Percentiles rank a stretch among this genome's conserved stretches.
These are phyloP conservation scores for Puccinellia tenuiflora DNA, from an alignment of 176 grass and related monocot genomes.

Conservation along the genomic window DNA sequence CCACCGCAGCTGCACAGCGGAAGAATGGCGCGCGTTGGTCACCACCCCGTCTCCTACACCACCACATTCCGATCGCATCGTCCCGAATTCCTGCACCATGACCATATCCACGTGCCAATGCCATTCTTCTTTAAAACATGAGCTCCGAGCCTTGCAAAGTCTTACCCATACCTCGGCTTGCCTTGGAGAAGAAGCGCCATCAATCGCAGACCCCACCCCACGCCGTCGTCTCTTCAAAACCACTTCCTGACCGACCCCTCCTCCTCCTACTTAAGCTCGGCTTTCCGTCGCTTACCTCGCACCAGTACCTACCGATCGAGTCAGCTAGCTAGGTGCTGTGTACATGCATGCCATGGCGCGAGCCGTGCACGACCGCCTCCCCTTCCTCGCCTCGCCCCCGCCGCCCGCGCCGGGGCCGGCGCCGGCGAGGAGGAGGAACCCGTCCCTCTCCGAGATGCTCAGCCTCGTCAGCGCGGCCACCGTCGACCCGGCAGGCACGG, in stretches of 20 bases:
- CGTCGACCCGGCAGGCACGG: slow-evolving; percentile 9
- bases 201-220: not conserved
- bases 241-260: not conserved
- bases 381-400: slow-evolving; percentile 32
- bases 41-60: slow-evolving; percentile 41
- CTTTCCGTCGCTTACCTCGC: not conserved
- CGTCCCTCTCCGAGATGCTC: slow-evolving; percentile 62
- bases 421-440: slow-evolving; percentile 19
- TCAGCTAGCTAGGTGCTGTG: not conserved
- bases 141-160: slow-evolving; percentile 39
- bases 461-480: slow-evolving; percentile 61
- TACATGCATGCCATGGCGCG: slow-evolving; percentile 44
- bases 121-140: slow-evolving; percentile 34
- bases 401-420: not conserved
- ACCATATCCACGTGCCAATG: not conserved
- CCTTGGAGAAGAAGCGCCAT: slow-evolving; percentile 26
- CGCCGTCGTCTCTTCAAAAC: slow-evolving; percentile 5
- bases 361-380: slow-evolving; percentile 28
- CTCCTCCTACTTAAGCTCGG: not conserved
- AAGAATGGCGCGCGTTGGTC: slow-evolving; percentile 38
- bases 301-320: not conserved
- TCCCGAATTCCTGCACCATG: not conserved
- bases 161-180: slow-evolving; percentile 17
- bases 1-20: not conserved
- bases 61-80: not conserved